Conservation (phyloP, 345 rosid species). For the Mallotus nudiflorus region DNA sequence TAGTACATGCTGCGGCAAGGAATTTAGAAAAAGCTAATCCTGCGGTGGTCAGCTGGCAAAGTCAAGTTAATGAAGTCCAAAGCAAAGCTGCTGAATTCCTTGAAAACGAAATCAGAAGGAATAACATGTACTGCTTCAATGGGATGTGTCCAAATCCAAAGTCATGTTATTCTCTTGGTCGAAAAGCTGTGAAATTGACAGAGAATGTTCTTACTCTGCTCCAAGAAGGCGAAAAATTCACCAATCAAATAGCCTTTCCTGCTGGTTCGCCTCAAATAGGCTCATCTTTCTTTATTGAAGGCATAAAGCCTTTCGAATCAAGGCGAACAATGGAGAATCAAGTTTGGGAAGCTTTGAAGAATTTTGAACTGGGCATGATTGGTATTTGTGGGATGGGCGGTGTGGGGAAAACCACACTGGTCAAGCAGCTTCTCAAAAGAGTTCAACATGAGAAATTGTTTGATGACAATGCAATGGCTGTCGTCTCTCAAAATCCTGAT, state of each 20-base stretch:
- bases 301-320: not conserved
- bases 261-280: not conserved
- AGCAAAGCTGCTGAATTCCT: no score
- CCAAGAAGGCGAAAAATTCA: not conserved
- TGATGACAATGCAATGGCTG: not conserved
- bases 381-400: not conserved
- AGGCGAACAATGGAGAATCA: not conserved
- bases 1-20: no score
- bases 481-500: not conserved
- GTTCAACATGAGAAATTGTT: not conserved
- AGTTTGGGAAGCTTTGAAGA: not conserved
- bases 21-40: no score
- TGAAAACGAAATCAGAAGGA: no score
- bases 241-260: not conserved
- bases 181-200: no score
- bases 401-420: not conserved
- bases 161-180: no score
- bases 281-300: not conserved
- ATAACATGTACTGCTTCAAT: no score
- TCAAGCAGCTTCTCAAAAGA: not conserved
- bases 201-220: no score
- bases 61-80: no score
- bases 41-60: no score
- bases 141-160: no score
- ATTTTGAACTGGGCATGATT: not conserved